Evolutionary conservation across 306 rosid genomes (phyloP), one percentile per base, ranked within the genome.

Genomic region (Cyclanthera cordifolia): DNA sequence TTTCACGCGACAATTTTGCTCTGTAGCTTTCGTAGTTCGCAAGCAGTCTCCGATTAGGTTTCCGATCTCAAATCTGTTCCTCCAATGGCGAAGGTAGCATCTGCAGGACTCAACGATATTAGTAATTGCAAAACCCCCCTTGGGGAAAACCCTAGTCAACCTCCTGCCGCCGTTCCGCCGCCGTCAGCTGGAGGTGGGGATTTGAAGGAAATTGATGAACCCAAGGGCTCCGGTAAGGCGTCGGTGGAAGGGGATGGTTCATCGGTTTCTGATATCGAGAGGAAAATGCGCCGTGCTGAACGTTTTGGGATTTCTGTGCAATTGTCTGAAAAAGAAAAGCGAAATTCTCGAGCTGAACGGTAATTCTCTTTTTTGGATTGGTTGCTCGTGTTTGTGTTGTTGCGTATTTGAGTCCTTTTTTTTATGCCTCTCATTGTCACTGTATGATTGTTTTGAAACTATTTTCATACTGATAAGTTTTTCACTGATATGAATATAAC

Each of bases 271-370:
- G 82, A 77, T 69, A 37, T 75, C 63, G 86, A 84, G 82, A 93
- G 88, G 85, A 92, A 92, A 83, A 84, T 85, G 17, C 90, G 86
- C 72, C 90, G 98, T 30, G 98, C 96, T 0, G 95, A 92, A 83
- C 87, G 98, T 41, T 92, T 92, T 39, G 98, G 98, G 7, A 87
- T 92, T 25, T 68, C 93, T 8, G 86, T 87, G 58, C 95, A 89
- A 78, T 66, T 89, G 20, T 82, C 92, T 16, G 93, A 89, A 55
- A 77, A 85, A 72, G 95, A 89, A 70, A 92, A 89, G 78, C 98
- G 95, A 60, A 89, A 92, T 76, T 87, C 96, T 39, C 85, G 97
- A 27, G 95, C 95, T 0, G 95, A 92, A 77, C 88, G 96, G 97
- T 92, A 53, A 43, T 15, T 11, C 5, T 16, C 10, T 45, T 45